Evolutionary conservation across 768 basidiomycete species (phyloP), one percentile per base, ranked within the genome.

Genomic region (Tricholoma hemisulphureum): DNA sequence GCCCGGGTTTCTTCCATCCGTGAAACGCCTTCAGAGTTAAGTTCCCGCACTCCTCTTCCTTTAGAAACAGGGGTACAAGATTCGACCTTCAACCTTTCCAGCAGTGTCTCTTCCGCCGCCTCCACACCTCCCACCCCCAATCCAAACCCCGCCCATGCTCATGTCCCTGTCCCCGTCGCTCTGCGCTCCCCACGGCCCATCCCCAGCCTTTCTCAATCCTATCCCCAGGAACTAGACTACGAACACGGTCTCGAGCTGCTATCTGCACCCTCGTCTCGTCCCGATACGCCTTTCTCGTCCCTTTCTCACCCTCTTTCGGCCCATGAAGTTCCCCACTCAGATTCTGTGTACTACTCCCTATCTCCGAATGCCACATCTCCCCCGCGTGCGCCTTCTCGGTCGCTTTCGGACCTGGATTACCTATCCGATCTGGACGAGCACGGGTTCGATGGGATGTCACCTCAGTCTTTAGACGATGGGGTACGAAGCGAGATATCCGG

Each of bases 191-290:
- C 67, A 14, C 59, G 57, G 26, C 51, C 58, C 52, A 64, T 79
- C 31, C 76, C 75, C 4, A 76, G 73, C 39, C 71, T 79, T 43
- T 79, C 78, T 1, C 77, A 80, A 59, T 71, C 72, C 31, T 77
- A 76, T 60, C 77, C 77, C 2, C 72, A 73, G 58, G 76, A 77
- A 37, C 63, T 79, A 57, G 77, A 78, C 53, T 69, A 73, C 28
- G 79, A 80, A 61, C 74, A 72, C 41, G 77, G 74, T 24, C 63
- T 80, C 23, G 77, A 77, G 55, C 69, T 80, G 23, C 69, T 80
- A 49, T 79, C 77, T 14, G 75, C 77, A 6, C 75, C 78, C 2
- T 76, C 77, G 6, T 79, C 77, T 6, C 72, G 75, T 20, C 64
- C 77, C 1, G 70, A 73, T 16, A 74, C 77, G 5, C 78, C 77